Conservation (phyloP, 139 green algal species). For the Closterium sp. region DNA sequence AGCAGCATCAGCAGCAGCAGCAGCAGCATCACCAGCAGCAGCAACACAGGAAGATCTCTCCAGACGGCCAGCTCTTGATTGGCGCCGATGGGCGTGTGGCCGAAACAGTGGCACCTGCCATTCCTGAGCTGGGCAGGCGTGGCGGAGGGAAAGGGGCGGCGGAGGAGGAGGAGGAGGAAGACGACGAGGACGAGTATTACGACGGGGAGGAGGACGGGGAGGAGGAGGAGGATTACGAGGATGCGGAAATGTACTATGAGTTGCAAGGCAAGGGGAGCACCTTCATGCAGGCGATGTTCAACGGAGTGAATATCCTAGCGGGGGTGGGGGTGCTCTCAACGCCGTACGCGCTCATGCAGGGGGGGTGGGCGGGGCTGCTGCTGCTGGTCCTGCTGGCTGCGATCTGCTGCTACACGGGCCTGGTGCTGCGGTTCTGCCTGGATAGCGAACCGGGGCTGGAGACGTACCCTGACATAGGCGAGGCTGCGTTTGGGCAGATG, state of each 20-base stretch:
- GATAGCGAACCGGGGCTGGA: neutral
- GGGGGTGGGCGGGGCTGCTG: neutral
- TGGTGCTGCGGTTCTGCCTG: neutral
- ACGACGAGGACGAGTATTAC: neutral
- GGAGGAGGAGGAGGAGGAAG: neutral
- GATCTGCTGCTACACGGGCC: neutral
- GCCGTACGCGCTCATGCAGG: neutral
- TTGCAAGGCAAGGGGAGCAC: neutral
- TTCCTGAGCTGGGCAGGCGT: neutral
- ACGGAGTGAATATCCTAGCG: slow-evolving; percentile 9
- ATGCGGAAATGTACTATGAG: neutral
- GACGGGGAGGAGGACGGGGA: neutral
- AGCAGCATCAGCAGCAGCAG: neutral
- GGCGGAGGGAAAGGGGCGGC: neutral
- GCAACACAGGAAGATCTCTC: neutral
- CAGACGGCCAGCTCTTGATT: neutral
- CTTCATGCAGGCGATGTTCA: slow-evolving; percentile 16
- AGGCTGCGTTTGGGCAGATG: slow-evolving; percentile 38
- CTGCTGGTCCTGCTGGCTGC: neutral
- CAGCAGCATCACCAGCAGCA: neutral
- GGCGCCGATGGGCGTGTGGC: neutral
- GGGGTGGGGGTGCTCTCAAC: neutral
- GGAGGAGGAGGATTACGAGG: neutral
- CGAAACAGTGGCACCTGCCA: neutral
- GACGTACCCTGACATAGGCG: slow-evolving; percentile 42